Conservation (phyloP, 805 yeast genomes). For the Kazachstania africana region DNA sequence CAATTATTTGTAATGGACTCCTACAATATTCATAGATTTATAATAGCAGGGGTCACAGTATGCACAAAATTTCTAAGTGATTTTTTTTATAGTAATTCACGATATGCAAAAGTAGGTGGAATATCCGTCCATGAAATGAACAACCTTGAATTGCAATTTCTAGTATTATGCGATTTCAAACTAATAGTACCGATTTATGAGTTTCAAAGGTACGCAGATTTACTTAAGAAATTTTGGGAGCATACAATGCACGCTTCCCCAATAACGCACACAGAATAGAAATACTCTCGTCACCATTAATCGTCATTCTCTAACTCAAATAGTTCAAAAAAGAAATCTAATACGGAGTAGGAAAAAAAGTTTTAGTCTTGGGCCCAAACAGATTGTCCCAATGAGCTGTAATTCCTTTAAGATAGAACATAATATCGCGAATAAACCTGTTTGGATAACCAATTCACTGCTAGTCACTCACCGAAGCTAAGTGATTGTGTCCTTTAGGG, state of each 20-base stretch:
- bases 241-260: too few relatives aligned
- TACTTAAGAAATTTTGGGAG: conserved; percentile 62
- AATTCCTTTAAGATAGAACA: too few relatives aligned
- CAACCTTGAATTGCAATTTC: conserved; percentile 79
- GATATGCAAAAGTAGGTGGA: conserved; percentile 94
- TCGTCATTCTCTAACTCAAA: not conserved
- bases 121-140: conserved; percentile 85
- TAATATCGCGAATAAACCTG: too few relatives aligned
- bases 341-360: too few relatives aligned
- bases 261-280: too few relatives aligned
- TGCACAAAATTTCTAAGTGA: conserved; percentile 90
- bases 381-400: too few relatives aligned
- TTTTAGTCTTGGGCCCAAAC: too few relatives aligned
- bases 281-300: too few relatives aligned
- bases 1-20: conserved; percentile 91
- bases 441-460: too few relatives aligned
- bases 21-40: conserved; percentile 83
- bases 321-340: too few relatives aligned
- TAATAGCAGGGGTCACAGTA: conserved; percentile 89
- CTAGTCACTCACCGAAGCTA: too few relatives aligned
- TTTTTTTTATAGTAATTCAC: conserved; percentile 81
- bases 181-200: conserved; percentile 86
- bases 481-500: too few relatives aligned
- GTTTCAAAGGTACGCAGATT: conserved; percentile 79
- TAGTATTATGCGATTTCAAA: conserved; percentile 72